Percentiles rank a stretch among this genome's conserved stretches.
Evolutionary conservation across 805 yeast species (phyloP).

Genomic region (Pichia ethanolica): DNA sequence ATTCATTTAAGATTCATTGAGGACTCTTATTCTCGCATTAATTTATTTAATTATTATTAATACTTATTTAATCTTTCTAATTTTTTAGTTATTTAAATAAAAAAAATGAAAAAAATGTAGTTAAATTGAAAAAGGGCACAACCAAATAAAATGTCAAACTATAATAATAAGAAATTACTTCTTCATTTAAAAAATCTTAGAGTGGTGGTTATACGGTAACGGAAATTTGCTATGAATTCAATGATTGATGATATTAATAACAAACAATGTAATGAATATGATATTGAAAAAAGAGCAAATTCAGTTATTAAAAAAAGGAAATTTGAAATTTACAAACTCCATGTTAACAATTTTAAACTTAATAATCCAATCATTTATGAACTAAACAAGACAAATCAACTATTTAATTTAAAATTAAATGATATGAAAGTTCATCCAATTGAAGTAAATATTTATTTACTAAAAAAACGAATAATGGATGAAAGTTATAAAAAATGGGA

Average conservation of each 20-base stretch:
- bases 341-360: neutral
- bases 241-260: neutral
- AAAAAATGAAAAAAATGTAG: too few relatives aligned
- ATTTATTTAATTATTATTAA: too few relatives aligned
- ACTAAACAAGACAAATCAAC: neutral
- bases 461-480: neutral
- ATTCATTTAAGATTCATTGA: too few relatives aligned
- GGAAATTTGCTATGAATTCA: neutral
- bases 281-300: neutral
- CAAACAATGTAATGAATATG: neutral
- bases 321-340: slow-evolving; percentile 2
- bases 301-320: neutral
- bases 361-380: neutral
- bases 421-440: neutral
- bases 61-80: too few relatives aligned
- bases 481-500: neutral
- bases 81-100: too few relatives aligned
- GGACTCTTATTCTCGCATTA: too few relatives aligned
- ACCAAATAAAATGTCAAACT: too few relatives aligned
- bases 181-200: too few relatives aligned
- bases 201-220: neutral
- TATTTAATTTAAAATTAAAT: neutral
- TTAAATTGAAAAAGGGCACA: too few relatives aligned
- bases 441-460: neutral
- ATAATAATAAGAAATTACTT: too few relatives aligned